Base-by-base conservation (phyloP, 176 grass and related monocot genomes). In the Lolium multiflorum region DNA sequence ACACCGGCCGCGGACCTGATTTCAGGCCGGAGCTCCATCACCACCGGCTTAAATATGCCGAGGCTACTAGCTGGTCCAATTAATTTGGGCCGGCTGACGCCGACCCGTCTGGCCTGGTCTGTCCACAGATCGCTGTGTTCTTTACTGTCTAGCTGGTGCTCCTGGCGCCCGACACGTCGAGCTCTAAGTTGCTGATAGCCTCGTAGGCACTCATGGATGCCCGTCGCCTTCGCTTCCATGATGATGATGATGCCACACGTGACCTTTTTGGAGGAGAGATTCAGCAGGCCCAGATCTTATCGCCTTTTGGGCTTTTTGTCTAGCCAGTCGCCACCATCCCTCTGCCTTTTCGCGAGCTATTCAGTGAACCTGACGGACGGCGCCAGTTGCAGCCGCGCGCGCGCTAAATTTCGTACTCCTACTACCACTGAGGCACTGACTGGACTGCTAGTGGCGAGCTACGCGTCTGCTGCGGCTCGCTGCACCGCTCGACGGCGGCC, bases 261-360 rank as follows among this genome's bases (percentile, higher is more conserved):
- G 75, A 80, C 43, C 64, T 83, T 63, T 83, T 72, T 35, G 31
- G 7, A 7, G 7, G 41, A 35, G 56, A 78, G 39, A 61, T 73
- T 83, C 31, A 35, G 31, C 58, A 38, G 12, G 61, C 71, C 71
- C 2, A 59, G 35, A 87, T 83, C 84, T 87, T 87, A 83, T 90
- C 74, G 10, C 11, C 5, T 7, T 54, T 64, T 78, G 31, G 21
- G 8, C 48, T 48, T 56, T 85, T 71, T 24, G 46, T 46, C 16
- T 28, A 24, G 48, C 73, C 31, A 35, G 49, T 74, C 49, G 10
- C 37, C 70, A 78, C 64, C 73, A 71, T 52, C 80, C 28, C 31
- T 35, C 31, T 35, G 1, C 31, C 31, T 35, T 3, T 35, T 35
- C 31, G 31, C 31, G 31, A 3, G 31, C 31, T 35, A 35, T 35